Evolutionary conservation across 2,329 filamentous ascomycete species (phyloP), one percentile per base, ranked within the genome.

Genomic region (Penicillium occitanis): DNA sequence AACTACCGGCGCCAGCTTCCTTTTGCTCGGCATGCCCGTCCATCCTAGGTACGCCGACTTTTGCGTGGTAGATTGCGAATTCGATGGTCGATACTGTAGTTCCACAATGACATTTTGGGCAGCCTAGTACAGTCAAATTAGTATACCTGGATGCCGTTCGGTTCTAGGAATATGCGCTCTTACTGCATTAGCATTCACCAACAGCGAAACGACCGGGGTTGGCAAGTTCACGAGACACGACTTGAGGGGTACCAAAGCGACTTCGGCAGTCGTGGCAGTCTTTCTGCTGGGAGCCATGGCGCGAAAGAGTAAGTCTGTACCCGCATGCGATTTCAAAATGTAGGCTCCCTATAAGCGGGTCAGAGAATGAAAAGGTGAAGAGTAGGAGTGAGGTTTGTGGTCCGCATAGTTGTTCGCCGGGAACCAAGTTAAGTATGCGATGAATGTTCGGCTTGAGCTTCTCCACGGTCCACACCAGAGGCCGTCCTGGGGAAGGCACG

Each of bases 101-200:
- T 99, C 95, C 77, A 99, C 90, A 68, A 98, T 87, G 72, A 98
- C 92, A 90, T 98, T 97, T 81, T 99, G 95, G 40, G 91, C 92
- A 67, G 93, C 86, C 92, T 96, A 72, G 13, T 40, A 30, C 51
- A 44, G 40, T 44, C 13, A 46, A n/a, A 33, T 65, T 65, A 78
- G 73, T 63, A 64, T 68, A 10, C 2, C 1, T 13, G 2, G 22
- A 25, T 33, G 13, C 1, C 0, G 8, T 28, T 63, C 67, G 22
- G 19, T 42, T 17, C 42, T 51, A 25, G 5, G 7, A 14, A 59
- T 48, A 68, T 53, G 65, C 46, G 14, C 14, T 77, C 90, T 80
- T 84, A 96, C 91, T 51, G 93, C 93, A 76, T 98, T 96, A 72
- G 93, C 87, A 80, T 93, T 96, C 71, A 94, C 87, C 60, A 99